Evolutionary conservation across 2,329 filamentous ascomycete genomes (phyloP).

Genomic region (Pseudonectria foliicola): DNA sequence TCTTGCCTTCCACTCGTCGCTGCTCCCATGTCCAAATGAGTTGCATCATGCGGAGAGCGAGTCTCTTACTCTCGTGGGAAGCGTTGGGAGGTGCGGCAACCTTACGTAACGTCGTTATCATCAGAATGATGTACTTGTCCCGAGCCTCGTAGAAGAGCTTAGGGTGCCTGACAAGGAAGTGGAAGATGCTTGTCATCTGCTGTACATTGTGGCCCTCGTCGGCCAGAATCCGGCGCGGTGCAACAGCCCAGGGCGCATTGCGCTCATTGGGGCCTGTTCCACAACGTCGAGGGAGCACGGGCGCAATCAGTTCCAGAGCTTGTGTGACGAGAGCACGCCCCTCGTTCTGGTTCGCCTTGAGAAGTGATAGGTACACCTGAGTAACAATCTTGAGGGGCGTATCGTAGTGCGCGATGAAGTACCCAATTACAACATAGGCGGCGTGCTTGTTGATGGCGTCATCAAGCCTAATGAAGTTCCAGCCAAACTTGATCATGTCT

Average conservation of each 20-base stretch:
- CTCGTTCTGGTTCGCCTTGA: slow-evolving; percentile 93
- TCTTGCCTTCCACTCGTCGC: slow-evolving; percentile 61
- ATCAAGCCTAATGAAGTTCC: slow-evolving; percentile 97
- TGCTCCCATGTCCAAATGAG: slow-evolving; percentile 93
- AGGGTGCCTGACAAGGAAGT: slow-evolving; percentile 88
- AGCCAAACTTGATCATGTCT: slow-evolving; percentile 98
- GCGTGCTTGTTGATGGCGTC: slow-evolving; percentile 99
- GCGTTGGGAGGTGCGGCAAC: slow-evolving; percentile 77
- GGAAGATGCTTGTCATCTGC: slow-evolving; percentile 95
- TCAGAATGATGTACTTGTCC: slow-evolving; percentile 82
- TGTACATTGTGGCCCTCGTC: slow-evolving; percentile 94
- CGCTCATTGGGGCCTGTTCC: slow-evolving; percentile 59
- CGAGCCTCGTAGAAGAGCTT: slow-evolving; percentile 91
- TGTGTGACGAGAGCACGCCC: slow-evolving; percentile 88
- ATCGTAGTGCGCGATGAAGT: slow-evolving; percentile 96
- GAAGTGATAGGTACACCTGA: slow-evolving; percentile 85
- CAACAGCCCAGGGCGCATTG: slow-evolving; percentile 80
- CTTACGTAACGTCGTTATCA: slow-evolving; percentile 83
- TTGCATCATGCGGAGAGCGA: slow-evolving; percentile 84
- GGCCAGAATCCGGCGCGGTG: slow-evolving; percentile 81
- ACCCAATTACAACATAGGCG: slow-evolving; percentile 92
- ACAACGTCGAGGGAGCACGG: slow-evolving; percentile 81
- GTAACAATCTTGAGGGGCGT: slow-evolving; percentile 93
- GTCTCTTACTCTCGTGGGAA: slow-evolving; percentile 84
- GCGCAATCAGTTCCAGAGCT: slow-evolving; percentile 89